Base-by-base conservation (phyloP, 2,329 filamentous ascomycete species). In the Sarocladiaceae sp. region DNA sequence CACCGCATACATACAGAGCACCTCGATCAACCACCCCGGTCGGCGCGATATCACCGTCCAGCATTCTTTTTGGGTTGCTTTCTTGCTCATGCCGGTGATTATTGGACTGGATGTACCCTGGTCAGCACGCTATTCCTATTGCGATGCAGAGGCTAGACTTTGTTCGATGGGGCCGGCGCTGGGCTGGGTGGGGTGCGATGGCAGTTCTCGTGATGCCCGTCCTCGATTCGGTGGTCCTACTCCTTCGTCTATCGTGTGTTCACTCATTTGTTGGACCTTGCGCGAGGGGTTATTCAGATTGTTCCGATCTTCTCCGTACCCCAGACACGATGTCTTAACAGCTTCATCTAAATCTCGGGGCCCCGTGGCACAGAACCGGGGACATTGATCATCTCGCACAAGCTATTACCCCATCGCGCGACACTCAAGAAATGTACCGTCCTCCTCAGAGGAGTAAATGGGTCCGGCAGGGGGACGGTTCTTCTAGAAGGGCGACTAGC, bases 281-380 rank as follows among this genome's bases (percentile, higher is more conserved):
- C n/a, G n/a, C n/a, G n/a, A n/a, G n/a, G n/a, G n/a, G 35, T 8
- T n/a, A 8, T 37, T n/a, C 15, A 6, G 6, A 7, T n/a, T 44
- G 15, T 20, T 33, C 44, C 44, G 26, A 22, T 48, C 28, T 33
- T 26, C 44, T 48, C 26, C 44, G 44, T 18, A 31, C 44, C 44
- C 44, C 44, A 33, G 44, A 48, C 44, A 28, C 44, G 26, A 48
- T 48, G 11, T 48, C 44, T 25, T 48, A 48, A 48, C 28, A 33
- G 13, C 4, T 48, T 48, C 25, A 31, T 20, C 12, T 20, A 12
- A 44, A 48, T 48, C 26, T 33, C 23, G 44, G 44, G 44, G 44
- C 26, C 44, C 44, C 44, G 44, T 48, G 44, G 25, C 26, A 46
- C 23, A 17, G 20, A 25, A 48, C 12, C 5, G 44, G 18, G 12